phyloP scores from a whole-genome alignment of 1,284 basidiomycete species.

The Cutaneotrichosporon cyanovorans region DNA sequence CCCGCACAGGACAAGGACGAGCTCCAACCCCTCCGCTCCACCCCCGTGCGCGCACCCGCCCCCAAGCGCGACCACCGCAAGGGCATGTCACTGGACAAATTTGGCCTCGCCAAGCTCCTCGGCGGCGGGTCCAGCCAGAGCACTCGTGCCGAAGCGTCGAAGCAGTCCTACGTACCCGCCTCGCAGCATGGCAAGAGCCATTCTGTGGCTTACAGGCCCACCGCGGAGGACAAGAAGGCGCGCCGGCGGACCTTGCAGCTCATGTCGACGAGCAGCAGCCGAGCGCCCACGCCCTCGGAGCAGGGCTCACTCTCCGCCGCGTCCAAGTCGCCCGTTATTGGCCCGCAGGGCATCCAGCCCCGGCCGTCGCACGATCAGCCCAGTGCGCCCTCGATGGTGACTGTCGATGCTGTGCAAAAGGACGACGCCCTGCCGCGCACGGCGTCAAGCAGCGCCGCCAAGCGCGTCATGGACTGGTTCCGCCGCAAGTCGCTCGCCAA shows the following conservation, averaged over 20 bases:
- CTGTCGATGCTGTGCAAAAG: constrained; percentile 30
- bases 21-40: not conserved
- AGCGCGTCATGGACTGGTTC: constrained; percentile 61
- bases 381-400: constrained; percentile 32
- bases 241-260: constrained; percentile 32
- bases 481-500: constrained; percentile 50
- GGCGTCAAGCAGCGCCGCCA: constrained; percentile 51
- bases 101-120: constrained; percentile 62
- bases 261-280: constrained; percentile 16
- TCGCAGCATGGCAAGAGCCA: constrained; percentile 14
- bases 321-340: constrained; percentile 22
- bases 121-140: constrained; percentile 14
- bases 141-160: constrained; percentile 1
- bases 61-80: constrained; percentile 47
- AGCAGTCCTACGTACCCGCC: constrained; percentile 3
- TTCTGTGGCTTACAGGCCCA: constrained; percentile 8
- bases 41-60: not conserved
- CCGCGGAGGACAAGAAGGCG: constrained; percentile 31
- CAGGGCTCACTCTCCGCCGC: not conserved
- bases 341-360: constrained; percentile 25
- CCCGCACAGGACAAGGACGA: constrained; percentile 2
- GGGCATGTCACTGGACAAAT: constrained; percentile 64
- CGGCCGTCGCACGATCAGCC: constrained; percentile 16
- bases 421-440: constrained; percentile 18
- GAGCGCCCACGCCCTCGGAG: constrained; percentile 3